Conservation (phyloP, 805 yeast species). For the Candida patagonica region DNA sequence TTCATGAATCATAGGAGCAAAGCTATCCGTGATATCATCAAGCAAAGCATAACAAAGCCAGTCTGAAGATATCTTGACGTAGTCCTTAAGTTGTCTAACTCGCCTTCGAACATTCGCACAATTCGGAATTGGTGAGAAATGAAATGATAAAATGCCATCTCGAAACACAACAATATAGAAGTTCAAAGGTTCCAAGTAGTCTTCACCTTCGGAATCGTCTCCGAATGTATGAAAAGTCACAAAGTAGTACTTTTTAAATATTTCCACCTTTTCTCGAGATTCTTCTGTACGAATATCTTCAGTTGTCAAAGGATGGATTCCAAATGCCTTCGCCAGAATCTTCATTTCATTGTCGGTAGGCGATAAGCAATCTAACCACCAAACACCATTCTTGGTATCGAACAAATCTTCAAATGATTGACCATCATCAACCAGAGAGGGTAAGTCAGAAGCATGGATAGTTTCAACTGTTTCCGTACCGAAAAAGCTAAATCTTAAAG, state of each 20-base stretch:
- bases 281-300: conserved; percentile 97
- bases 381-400: conserved; percentile 61
- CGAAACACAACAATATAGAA: conserved; percentile 54
- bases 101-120: conserved; percentile 55
- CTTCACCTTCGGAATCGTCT: conserved; percentile 71
- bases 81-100: conserved; percentile 53
- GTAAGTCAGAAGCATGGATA: conserved; percentile 78
- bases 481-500: conserved; percentile 63
- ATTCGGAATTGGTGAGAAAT: conserved; percentile 48
- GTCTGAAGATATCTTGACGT: conserved; percentile 50
- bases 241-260: conserved; percentile 82
- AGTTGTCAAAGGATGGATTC: conserved; percentile 95
- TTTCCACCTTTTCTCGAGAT: conserved; percentile 93
- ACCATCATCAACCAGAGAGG: conserved; percentile 54
- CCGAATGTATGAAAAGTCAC: conserved; percentile 97
- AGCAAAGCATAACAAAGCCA: conserved; percentile 61
- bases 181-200: conserved; percentile 58
- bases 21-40: conserved; percentile 57
- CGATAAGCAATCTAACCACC: conserved; percentile 95
- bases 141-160: conserved; percentile 52
- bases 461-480: conserved; percentile 78
- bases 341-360: conserved; percentile 96
- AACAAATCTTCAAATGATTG: conserved; percentile 62
- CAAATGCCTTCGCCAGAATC: conserved; percentile 83
- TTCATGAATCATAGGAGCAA: conserved; percentile 50